Evolutionary conservation across 257 asterid species (phyloP), one percentile per base, ranked within the genome.

Genomic region (Solanum commersonii): DNA sequence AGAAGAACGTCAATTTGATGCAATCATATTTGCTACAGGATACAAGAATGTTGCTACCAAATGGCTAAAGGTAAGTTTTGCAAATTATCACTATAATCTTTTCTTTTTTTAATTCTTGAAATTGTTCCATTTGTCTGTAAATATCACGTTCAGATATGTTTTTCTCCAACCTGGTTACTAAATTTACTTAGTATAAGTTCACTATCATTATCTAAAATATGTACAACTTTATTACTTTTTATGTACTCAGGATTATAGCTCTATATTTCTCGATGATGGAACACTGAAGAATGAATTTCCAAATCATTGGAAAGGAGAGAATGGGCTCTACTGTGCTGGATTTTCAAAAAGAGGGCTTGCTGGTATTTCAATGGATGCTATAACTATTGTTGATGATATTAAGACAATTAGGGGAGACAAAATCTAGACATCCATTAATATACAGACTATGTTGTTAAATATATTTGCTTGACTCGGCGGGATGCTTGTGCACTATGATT

Each of bases 21-120:
- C 63, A 52, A 18, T 52, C n/a, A 52, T 52, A 59, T 92, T 95
- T 73, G 95, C 96, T 42, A 93, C 96, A 3, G 96, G 97, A 34
- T 94, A 89, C 72, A 90, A 33, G 56, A 94, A 93, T 88, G 90
- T 91, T 1, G 96, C 92, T 44, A 44, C 44, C 10, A 89, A 78
- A 84, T 94, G 95, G 96, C 91, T 94, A 12, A 83, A 91, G 94
- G 94, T 65, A 25, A 4, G 18, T 63, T 23, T n/a, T 63, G 4
- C 31, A 63, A 65, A 4, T 65, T 65, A 10, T 65, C 16, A 20
- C 25, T 6, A 56, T 56, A 23, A 20, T 8, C n/a, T 5, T 67
- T 67, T 12, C 8, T 65, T 29, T 31, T 31, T 25, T 67, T 52
- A 52, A 8, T 29, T 68, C 76, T 11, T 67, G 74, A 27, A 67